Percentiles rank a stretch among this genome's conserved stretches.
Conservation (phyloP, 768 basidiomycete genomes). For the Strobilomyces confusus region DNA sequence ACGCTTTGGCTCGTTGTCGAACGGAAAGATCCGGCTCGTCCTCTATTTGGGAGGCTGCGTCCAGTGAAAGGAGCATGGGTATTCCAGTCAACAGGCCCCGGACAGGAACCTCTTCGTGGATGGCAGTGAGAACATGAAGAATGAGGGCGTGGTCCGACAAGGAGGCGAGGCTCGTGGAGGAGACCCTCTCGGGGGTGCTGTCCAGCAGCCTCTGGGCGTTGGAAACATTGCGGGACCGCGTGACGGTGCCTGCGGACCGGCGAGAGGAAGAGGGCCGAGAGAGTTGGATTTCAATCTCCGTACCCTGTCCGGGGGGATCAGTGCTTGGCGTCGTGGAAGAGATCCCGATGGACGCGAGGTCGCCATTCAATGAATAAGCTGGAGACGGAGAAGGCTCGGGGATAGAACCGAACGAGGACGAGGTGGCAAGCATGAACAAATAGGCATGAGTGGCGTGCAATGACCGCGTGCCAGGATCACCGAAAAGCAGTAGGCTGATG, state of each 20-base stretch:
- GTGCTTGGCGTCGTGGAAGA: slow-evolving; percentile 32
- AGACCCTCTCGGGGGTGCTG: slow-evolving; percentile 40
- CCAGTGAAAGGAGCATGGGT: slow-evolving; percentile 83
- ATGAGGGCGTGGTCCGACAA: slow-evolving; percentile 74
- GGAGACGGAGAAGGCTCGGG: slow-evolving; percentile 40
- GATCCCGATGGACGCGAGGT: slow-evolving; percentile 26
- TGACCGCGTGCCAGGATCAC: slow-evolving; percentile 65
- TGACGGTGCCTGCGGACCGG: slow-evolving; percentile 45
- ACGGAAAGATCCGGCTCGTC: slow-evolving; percentile 36
- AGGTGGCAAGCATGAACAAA: slow-evolving; percentile 72
- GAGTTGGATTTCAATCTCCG: slow-evolving; percentile 21
- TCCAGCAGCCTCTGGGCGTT: slow-evolving; percentile 51
- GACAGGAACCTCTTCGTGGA: slow-evolving; percentile 71
- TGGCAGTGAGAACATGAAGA: slow-evolving; percentile 57
- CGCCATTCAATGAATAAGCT: slow-evolving; percentile 34
- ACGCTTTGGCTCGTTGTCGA: slow-evolving; percentile 44
- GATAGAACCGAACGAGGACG: slow-evolving; percentile 54
- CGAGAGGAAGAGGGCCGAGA: slow-evolving; percentile 39
- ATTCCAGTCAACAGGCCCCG: slow-evolving; percentile 72
- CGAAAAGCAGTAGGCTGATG: slow-evolving; percentile 46
- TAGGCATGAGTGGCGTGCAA: slow-evolving; percentile 80
- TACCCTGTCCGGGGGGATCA: slow-evolving; percentile 22
- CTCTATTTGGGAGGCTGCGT: slow-evolving; percentile 46
- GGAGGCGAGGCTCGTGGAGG: slow-evolving; percentile 49
- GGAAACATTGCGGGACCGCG: slow-evolving; percentile 56